phyloP scores from a whole-genome alignment of 305 asterid genomes.

The Rubia balearica region DNA sequence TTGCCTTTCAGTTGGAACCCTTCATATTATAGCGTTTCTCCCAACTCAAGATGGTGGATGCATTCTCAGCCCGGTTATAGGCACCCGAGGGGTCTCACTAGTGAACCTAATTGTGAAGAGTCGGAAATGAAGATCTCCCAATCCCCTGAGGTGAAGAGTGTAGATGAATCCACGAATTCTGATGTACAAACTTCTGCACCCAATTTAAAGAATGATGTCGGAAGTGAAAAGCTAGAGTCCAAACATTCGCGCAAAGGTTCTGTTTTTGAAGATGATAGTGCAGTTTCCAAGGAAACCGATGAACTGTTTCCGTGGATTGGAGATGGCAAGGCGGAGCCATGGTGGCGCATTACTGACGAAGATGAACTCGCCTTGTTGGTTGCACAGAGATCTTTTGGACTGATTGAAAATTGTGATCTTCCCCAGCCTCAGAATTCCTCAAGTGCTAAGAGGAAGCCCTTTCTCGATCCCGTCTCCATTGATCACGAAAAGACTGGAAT shows the following conservation, averaged over 20 bases:
- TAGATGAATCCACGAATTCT: conserved; percentile 26
- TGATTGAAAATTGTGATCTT: conserved; percentile 76
- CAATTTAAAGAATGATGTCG: conserved; percentile 26
- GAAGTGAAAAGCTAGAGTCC: conserved; percentile 22
- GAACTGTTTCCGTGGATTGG: conserved; percentile 43
- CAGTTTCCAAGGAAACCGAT: conserved; percentile 25
- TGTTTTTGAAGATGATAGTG: conserved; percentile 25
- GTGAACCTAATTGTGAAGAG: conserved; percentile 27
- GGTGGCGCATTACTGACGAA: conserved; percentile 83
- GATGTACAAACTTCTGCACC: conserved; percentile 21
- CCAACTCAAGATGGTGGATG: conserved; percentile 77
- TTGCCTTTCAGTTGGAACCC: conserved; percentile 36
- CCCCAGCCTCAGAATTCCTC: conserved; percentile 53
- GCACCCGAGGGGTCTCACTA: conserved; percentile 30
- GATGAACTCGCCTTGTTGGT: conserved; percentile 70
- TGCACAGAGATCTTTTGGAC: conserved; percentile 47
- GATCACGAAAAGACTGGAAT: conserved; percentile 17
- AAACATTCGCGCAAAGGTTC: conserved; percentile 10
- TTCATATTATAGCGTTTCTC: conserved; percentile 54
- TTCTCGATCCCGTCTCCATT: conserved; percentile 18
- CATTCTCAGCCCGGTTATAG: conserved; percentile 36
- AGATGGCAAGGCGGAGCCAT: conserved; percentile 45
- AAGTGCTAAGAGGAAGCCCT: conserved; percentile 28
- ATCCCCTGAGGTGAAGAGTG: conserved; percentile 5
- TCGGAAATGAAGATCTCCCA: conserved; percentile 26